Conservation (phyloP, 2,329 filamentous ascomycete species). For the Colletotrichum cuscutae region DNA sequence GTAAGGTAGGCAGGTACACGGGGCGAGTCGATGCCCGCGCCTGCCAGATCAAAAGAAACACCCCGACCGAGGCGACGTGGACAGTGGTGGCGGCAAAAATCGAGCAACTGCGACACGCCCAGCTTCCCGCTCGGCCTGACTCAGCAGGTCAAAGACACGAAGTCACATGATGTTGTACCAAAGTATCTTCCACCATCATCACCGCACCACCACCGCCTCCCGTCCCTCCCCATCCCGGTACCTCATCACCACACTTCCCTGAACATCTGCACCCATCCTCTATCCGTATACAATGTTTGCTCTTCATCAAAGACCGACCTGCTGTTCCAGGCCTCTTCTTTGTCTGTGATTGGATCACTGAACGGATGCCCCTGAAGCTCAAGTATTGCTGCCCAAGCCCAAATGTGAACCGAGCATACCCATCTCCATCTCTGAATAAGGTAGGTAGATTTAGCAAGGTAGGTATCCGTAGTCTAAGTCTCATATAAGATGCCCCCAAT, state of each 20-base stretch:
- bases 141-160: conserved; percentile 35
- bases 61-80: background rate
- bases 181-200: background rate
- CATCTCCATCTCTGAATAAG: background rate
- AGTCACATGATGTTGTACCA: conserved; percentile 6
- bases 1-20: no score
- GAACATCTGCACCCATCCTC: no score
- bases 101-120: conserved; percentile 20
- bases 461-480: background rate
- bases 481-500: background rate
- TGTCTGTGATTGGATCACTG: conserved; percentile 6
- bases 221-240: background rate
- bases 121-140: conserved; percentile 25
- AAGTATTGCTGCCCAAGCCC: background rate
- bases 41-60: background rate
- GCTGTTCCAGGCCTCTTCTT: conserved; percentile 13
- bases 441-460: background rate
- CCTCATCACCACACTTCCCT: background rate
- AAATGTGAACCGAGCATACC: background rate
- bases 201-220: background rate
- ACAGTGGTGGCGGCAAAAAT: background rate
- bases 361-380: no score
- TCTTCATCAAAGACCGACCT: conserved; percentile 13
- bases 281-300: conserved; percentile 9
- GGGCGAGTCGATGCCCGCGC: no score